Conservation (phyloP, 2,329 filamentous ascomycete genomes). For the Colletotrichum simmondsii region DNA sequence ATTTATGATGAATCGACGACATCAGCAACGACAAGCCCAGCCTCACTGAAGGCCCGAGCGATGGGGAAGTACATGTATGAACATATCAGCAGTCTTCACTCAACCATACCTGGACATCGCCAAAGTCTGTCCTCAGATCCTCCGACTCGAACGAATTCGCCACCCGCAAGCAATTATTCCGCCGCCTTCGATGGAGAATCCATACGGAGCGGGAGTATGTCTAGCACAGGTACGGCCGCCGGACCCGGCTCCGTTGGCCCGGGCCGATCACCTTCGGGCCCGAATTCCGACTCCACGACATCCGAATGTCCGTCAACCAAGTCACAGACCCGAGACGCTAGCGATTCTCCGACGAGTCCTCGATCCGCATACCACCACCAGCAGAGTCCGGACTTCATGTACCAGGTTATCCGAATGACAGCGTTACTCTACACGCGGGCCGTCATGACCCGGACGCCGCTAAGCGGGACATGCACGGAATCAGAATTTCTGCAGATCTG, state of each 20-base stretch:
- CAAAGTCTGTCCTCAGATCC: neutral
- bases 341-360: slow-evolving; percentile 8
- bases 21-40: neutral
- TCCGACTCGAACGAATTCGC: neutral
- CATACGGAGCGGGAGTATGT: slow-evolving; percentile 6
- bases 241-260: slow-evolving; percentile 5
- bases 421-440: slow-evolving; percentile 61
- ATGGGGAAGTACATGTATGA: slow-evolving; percentile 23
- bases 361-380: neutral
- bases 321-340: slow-evolving; percentile 9
- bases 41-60: slow-evolving; percentile 11
- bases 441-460: slow-evolving; percentile 53
- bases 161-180: neutral
- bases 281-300: slow-evolving; percentile 16
- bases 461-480: slow-evolving; percentile 51
- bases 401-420: slow-evolving; percentile 57
- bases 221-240: slow-evolving; percentile 8
- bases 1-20: slow-evolving; percentile 5
- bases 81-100: slow-evolving; percentile 10
- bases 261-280: slow-evolving; percentile 13
- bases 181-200: slow-evolving; percentile 7
- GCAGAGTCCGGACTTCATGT: slow-evolving; percentile 53
- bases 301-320: slow-evolving; percentile 12
- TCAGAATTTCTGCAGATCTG: slow-evolving; percentile 56
- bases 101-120: slow-evolving; percentile 11